Base-by-base conservation (phyloP, 2,329 filamentous ascomycete genomes). In the Penicillium frequentans region DNA sequence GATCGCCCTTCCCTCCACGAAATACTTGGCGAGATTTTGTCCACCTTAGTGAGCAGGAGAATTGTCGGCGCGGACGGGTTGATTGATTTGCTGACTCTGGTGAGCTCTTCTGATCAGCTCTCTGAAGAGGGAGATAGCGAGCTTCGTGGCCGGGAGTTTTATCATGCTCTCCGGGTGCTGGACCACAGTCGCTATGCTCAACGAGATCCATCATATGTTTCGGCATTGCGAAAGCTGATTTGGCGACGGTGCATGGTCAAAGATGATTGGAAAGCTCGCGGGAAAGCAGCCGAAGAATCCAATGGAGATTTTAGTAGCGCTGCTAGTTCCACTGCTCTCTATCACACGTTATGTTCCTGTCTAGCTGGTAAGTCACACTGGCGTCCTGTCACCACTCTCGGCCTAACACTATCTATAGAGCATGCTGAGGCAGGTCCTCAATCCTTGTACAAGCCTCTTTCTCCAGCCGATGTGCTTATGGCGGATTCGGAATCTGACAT, bases 191-290 rank as follows among this genome's bases (percentile, higher is more conserved):
- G 82, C 78, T 69, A 85, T 77, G 63, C 82, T 81, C 65, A 80
- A 73, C 65, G 79, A 77, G 62, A 86, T 79, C 62, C 65, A 11
- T 61, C 61, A 13, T 69, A 68, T 45, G 44, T 64, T 49, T 56
- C 56, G 48, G 63, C 69, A 29, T 55, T 73, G 45, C 68, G 67
- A 6, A 71, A 70, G 37, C 55, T 73, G 26, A 90, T 98, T 60
- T 99, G 95, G 95, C 89, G 95, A 69, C 86, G 95, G 53, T 88
- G 91, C 59, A 90, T 90, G 68, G 83, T 93, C 63, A 86, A 87
- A 49, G 93, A 97, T 71, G 86, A 97, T 70, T 99, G 95, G 95
- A 79, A 83, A 26, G 81, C 79, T 57, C 84, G 96, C 69, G 93
- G 95, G 69, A 86, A 90, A 63, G 93, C 90, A 0, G 85, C 88